Conservation (phyloP, 2,329 filamentous ascomycete genomes). For the Zarea fungicola region DNA sequence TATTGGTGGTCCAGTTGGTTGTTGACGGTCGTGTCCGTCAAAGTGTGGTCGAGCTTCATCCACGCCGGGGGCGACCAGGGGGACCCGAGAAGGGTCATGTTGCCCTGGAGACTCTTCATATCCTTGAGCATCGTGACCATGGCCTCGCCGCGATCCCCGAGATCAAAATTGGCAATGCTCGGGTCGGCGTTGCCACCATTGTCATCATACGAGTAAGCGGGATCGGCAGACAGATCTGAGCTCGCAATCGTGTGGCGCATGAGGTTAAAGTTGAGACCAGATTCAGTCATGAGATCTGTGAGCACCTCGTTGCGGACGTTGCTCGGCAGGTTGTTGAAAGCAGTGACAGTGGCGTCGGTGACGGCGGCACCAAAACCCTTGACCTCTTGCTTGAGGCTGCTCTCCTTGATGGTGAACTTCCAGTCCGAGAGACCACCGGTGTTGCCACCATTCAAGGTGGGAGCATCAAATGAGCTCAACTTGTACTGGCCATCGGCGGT, state of each 20-base stretch:
- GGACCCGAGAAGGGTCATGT: conserved; percentile 32
- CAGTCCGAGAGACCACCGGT: conserved; percentile 31
- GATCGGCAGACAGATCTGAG: conserved; percentile 35
- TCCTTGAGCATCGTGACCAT: conserved; percentile 33
- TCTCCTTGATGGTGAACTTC: conserved; percentile 35
- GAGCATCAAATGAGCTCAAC: conserved; percentile 28
- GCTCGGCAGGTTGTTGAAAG: conserved; percentile 30
- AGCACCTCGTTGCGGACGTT: conserved; percentile 28
- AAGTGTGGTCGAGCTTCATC: conserved; percentile 35
- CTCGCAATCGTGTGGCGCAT: conserved; percentile 36
- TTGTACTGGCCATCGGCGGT: conserved; percentile 33
- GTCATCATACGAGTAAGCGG: conserved; percentile 37
- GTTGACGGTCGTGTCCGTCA: conserved; percentile 29
- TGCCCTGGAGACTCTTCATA: conserved; percentile 30
- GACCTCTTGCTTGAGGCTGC: conserved; percentile 32
- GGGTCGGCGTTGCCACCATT: conserved; percentile 20
- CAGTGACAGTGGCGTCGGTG: conserved; percentile 36
- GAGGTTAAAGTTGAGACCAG: conserved; percentile 34
- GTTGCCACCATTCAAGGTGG: conserved; percentile 27
- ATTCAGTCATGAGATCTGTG: conserved; percentile 29
- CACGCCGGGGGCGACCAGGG: conserved; percentile 37
- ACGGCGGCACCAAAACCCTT: conserved; percentile 38
- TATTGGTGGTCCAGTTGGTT: conserved; percentile 32
- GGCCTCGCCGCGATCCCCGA: conserved; percentile 33
- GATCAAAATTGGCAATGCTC: conserved; percentile 22